Percentiles rank a stretch among this genome's conserved stretches.
Evolutionary conservation across 2,329 filamentous ascomycete genomes (phyloP).

Genomic region (Pyricularia grisea): DNA sequence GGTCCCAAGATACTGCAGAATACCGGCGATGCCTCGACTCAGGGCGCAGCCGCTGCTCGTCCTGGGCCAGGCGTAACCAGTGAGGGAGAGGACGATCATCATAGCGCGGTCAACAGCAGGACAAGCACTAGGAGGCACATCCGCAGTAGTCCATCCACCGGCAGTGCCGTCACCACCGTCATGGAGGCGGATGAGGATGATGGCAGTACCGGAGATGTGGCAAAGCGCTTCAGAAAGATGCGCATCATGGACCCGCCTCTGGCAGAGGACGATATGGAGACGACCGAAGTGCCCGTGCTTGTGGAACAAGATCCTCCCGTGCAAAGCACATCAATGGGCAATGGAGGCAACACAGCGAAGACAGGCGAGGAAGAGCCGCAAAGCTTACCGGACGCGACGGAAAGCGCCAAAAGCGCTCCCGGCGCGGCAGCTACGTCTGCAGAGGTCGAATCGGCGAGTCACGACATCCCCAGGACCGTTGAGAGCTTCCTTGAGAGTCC

Average conservation of each 20-base stretch:
- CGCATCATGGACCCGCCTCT: constrained; percentile 46
- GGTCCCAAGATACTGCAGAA: constrained; percentile 13
- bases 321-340: background rate
- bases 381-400: constrained; percentile 2
- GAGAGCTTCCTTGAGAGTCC: background rate
- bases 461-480: background rate
- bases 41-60: background rate
- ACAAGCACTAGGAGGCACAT: constrained; percentile 76
- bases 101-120: constrained; percentile 39
- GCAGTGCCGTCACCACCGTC: constrained; percentile 71
- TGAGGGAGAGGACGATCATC: constrained; percentile 35
- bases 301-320: constrained; percentile 21
- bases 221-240: constrained; percentile 33
- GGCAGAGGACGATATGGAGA: constrained; percentile 35
- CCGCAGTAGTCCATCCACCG: constrained; percentile 69
- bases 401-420: background rate
- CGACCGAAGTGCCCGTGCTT: constrained; percentile 26
- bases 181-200: constrained; percentile 77
- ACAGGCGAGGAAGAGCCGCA: background rate
- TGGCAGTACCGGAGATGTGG: constrained; percentile 13
- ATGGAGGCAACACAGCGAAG: background rate
- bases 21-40: constrained; percentile 13
- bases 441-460: background rate
- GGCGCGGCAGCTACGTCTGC: background rate
- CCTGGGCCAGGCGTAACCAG: background rate